Percentiles rank a stretch among this genome's conserved stretches.
Evolutionary conservation across 768 basidiomycete genomes (phyloP).

Genomic region (Amanita phalloides): DNA sequence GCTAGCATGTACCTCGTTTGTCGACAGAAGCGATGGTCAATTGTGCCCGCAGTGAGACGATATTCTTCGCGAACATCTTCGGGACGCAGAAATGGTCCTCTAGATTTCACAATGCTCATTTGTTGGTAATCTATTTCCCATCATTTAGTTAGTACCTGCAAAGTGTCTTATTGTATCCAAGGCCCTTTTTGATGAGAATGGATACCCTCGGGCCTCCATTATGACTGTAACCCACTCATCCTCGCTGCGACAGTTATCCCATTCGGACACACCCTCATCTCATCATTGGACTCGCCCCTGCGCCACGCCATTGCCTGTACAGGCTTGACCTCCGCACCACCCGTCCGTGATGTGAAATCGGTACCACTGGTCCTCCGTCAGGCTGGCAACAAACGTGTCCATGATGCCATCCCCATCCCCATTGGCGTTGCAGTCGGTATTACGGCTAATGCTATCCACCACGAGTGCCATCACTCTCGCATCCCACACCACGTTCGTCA

Average conservation of each 20-base stretch:
- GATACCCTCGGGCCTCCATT: too few relatives aligned
- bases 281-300: slow-evolving; percentile 13
- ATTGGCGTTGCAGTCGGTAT: slow-evolving; percentile 4
- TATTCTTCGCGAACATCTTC: slow-evolving; percentile 41
- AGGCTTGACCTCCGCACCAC: slow-evolving; percentile 33
- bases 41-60: slow-evolving; percentile 33
- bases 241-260: not conserved
- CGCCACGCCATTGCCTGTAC: slow-evolving; percentile 63
- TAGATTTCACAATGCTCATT: not conserved
- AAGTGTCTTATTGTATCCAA: not conserved
- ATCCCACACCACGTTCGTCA: slow-evolving; percentile 66
- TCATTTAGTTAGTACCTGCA: not conserved
- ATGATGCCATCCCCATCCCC: slow-evolving; percentile 11
- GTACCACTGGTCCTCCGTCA: slow-evolving; percentile 35
- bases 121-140: too few relatives aligned
- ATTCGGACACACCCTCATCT: not conserved
- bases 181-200: not conserved
- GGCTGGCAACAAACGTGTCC: slow-evolving; percentile 28
- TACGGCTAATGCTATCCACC: slow-evolving; percentile 43
- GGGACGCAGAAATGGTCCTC: slow-evolving; percentile 32
- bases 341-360: slow-evolving; percentile 79
- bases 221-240: not conserved
- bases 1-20: slow-evolving; percentile 26
- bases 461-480: slow-evolving; percentile 39
- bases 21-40: not conserved